A percentile compares a stretch with the other conserved stretches of the same genome.
Evolutionary conservation across 371 early-diverging fungal genomes (phyloP).

Genomic region (Mucor plumbeus): DNA sequence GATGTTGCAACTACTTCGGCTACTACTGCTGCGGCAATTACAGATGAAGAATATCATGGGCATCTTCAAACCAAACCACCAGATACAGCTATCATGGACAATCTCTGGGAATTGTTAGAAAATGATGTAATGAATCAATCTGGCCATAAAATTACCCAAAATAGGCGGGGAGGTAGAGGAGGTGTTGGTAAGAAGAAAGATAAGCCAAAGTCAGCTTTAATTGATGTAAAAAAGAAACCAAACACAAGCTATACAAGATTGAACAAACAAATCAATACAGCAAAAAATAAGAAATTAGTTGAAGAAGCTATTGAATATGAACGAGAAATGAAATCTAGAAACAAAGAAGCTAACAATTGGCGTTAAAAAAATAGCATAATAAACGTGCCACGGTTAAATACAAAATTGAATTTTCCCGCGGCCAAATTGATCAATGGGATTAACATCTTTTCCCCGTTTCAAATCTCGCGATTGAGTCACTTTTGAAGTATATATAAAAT

Average conservation of each 20-base stretch:
- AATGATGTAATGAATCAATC: conserved; percentile 57
- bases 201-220: conserved; percentile 45
- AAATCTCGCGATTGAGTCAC: no score
- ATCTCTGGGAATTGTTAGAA: conserved; percentile 64
- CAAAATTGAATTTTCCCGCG: not conserved
- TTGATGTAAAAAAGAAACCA: conserved; percentile 59
- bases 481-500: not conserved
- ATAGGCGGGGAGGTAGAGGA: conserved; percentile 19
- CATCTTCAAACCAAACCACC: not conserved
- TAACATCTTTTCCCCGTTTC: no score
- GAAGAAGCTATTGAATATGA: conserved; percentile 48
- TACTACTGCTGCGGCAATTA: not conserved
- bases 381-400: not conserved
- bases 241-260: conserved; percentile 52
- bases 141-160: conserved; percentile 41
- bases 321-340: conserved; percentile 33
- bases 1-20: not conserved
- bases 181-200: not conserved
- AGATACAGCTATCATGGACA: conserved; percentile 21
- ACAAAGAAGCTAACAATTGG: conserved; percentile 20
- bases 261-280: conserved; percentile 38
- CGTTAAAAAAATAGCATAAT: not conserved
- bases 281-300: conserved; percentile 30
- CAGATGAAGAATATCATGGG: not conserved
- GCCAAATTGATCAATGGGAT: not conserved